phyloP scores from a whole-genome alignment of 2,329 filamentous ascomycete species.

The Torrubiellomyces zombiae region DNA sequence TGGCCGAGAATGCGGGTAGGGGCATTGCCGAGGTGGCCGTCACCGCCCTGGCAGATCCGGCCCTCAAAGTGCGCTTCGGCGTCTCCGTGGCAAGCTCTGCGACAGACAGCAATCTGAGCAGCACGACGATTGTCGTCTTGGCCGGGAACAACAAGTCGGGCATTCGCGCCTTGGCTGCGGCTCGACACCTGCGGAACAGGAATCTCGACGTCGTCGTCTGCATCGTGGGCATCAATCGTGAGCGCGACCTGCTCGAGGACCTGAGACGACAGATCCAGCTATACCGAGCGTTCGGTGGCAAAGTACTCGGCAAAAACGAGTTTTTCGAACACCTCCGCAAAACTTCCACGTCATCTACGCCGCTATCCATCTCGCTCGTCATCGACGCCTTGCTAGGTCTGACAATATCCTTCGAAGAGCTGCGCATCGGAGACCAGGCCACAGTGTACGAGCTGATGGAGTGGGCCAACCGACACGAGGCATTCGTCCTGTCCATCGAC shows the following conservation, averaged over 20 bases:
- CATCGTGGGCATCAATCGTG: constrained; percentile 69
- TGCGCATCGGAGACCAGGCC: constrained; percentile 66
- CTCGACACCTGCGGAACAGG: constrained; percentile 72
- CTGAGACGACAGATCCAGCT: constrained; percentile 69
- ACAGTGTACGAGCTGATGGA: constrained; percentile 80
- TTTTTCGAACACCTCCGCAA: constrained; percentile 43
- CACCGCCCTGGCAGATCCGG: constrained; percentile 46
- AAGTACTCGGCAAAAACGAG: constrained; percentile 44
- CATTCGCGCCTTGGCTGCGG: constrained; percentile 68
- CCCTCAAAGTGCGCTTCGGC: constrained; percentile 34
- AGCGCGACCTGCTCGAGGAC: constrained; percentile 64
- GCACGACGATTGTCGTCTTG: constrained; percentile 49
- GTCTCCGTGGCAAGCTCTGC: constrained; percentile 23
- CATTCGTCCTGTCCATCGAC: constrained; percentile 74
- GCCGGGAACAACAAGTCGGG: constrained; percentile 91
- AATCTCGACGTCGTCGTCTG: constrained; percentile 68
- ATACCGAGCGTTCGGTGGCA: constrained; percentile 69
- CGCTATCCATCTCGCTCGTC: constrained; percentile 55
- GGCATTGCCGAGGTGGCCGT: constrained; percentile 76
- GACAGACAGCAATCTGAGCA: constrained; percentile 13
- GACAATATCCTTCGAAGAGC: constrained; percentile 75
- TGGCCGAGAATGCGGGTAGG: constrained; percentile 80
- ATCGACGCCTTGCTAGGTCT: constrained; percentile 80
- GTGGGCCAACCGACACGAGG: constrained; percentile 80
- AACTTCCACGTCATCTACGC: constrained; percentile 19